Conservation (phyloP, 495 filamentous ascomycete genomes). For the Clohesyomyces aquaticus region DNA sequence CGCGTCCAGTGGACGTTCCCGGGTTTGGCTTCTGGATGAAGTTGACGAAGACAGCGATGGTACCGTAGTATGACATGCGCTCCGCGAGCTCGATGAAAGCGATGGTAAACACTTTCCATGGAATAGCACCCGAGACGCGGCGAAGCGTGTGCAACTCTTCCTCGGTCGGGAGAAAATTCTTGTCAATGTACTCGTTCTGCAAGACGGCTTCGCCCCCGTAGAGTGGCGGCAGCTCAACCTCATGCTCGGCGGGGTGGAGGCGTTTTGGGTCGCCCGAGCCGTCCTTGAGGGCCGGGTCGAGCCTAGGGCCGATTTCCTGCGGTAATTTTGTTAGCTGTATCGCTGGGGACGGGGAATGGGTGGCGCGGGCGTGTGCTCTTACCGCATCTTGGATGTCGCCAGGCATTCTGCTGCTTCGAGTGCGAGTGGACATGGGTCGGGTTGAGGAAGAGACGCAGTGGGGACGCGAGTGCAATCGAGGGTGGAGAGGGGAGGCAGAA, state of each 20-base stretch:
- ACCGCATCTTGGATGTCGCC: background rate
- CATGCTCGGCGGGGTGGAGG: background rate
- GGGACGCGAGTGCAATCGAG: background rate
- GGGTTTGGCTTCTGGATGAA: slow-evolving; percentile 71
- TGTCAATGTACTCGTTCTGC: background rate
- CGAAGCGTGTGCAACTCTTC: slow-evolving; percentile 64
- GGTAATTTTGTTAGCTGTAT: background rate
- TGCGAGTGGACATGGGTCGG: too few relatives aligned
- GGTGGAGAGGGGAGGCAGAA: background rate
- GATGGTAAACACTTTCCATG: slow-evolving; percentile 67
- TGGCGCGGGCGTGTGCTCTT: background rate
- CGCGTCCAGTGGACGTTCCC: slow-evolving; percentile 64
- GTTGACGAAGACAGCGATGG: slow-evolving; percentile 59
- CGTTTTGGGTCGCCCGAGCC: slow-evolving; percentile 18
- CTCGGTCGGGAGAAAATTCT: slow-evolving; percentile 54
- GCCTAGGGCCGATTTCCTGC: slow-evolving; percentile 6
- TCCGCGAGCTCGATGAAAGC: slow-evolving; percentile 78
- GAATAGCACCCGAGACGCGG: slow-evolving; percentile 66
- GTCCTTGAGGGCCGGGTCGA: slow-evolving; percentile 13
- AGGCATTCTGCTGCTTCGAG: background rate
- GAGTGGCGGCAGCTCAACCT: background rate
- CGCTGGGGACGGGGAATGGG: background rate
- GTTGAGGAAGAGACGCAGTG: too few relatives aligned
- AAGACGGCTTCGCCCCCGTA: background rate
- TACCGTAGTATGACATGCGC: slow-evolving; percentile 79